phyloP scores from a whole-genome alignment of 371 early-diverging fungal genomes.

The Syncephalis fuscata region DNA sequence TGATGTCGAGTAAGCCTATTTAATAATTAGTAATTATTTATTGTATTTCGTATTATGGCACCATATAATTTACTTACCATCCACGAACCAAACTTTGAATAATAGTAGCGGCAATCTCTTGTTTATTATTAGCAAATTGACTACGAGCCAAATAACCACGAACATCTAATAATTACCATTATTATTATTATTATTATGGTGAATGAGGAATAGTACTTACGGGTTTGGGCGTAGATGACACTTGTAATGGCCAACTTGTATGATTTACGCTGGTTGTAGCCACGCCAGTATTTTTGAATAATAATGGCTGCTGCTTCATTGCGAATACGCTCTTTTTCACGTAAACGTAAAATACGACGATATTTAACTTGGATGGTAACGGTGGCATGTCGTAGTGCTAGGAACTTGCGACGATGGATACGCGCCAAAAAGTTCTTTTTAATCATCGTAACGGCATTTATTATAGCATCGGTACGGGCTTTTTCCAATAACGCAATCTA shows the following conservation, averaged over 20 bases:
- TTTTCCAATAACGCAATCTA: slow-evolving; percentile 81
- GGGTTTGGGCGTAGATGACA: background rate
- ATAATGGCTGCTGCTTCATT: slow-evolving; percentile 28
- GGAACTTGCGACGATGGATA: slow-evolving; percentile 49
- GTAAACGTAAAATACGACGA: slow-evolving; percentile 3
- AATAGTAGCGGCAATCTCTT: slow-evolving; percentile 49
- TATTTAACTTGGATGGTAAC: slow-evolving; percentile 36
- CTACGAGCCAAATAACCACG: slow-evolving; percentile 38
- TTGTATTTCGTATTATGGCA: background rate
- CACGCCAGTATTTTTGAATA: slow-evolving; percentile 57
- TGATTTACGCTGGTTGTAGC: slow-evolving; percentile 24
- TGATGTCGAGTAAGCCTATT: slow-evolving; percentile 29
- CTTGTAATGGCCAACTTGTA: too few species aligned
- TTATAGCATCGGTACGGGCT: slow-evolving; percentile 63
- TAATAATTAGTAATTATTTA: background rate
- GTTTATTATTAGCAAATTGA: slow-evolving; percentile 27
- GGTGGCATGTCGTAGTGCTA: slow-evolving; percentile 33
- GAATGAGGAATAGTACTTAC: slow-evolving; percentile 2
- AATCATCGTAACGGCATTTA: slow-evolving; percentile 61
- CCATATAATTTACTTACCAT: slow-evolving; percentile 16
- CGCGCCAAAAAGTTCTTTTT: slow-evolving; percentile 79
- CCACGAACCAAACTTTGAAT: slow-evolving; percentile 55
- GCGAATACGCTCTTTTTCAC: too few species aligned
- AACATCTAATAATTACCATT: slow-evolving; percentile 20
- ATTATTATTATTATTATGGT: too few species aligned